Conservation (phyloP, 1,139 yeast genomes). For the Candida pseudocylindracea region DNA sequence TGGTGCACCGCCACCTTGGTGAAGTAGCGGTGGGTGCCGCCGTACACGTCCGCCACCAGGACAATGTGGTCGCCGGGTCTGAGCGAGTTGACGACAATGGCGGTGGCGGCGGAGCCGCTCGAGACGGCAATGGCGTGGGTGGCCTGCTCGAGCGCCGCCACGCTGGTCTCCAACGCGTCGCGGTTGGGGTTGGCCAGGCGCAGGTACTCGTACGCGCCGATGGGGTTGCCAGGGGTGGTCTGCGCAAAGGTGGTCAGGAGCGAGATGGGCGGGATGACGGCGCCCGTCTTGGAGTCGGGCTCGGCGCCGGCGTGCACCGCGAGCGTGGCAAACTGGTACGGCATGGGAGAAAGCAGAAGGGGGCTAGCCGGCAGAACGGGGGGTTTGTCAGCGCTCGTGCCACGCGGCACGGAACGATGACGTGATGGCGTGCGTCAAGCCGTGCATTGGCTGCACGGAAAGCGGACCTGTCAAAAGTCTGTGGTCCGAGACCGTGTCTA, state of each 20-base stretch:
- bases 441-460: too few species aligned
- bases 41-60: conserved; percentile 77
- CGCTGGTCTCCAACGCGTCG: conserved; percentile 57
- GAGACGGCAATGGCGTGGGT: conserved; percentile 61
- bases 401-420: too few species aligned
- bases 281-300: conserved; percentile 58
- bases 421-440: too few species aligned
- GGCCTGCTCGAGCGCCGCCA: conserved; percentile 65
- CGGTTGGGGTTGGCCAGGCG: conserved; percentile 83
- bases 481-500: too few species aligned
- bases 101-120: conserved; percentile 78
- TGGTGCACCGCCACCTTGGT: conserved; percentile 70
- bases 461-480: too few species aligned
- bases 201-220: conserved; percentile 70
- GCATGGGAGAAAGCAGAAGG: background rate
- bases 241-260: conserved; percentile 78
- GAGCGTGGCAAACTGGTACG: conserved; percentile 42
- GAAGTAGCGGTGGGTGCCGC: conserved; percentile 85
- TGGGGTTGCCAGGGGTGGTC: conserved; percentile 50
- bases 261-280: conserved; percentile 72
- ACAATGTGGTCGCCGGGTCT: conserved; percentile 56
- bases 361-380: too few species aligned
- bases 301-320: conserved; percentile 77
- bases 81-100: conserved; percentile 52
- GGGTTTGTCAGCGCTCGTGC: too few species aligned